Conservation (phyloP, 2,329 filamentous ascomycete species). For the Clonostachys chloroleuca region DNA sequence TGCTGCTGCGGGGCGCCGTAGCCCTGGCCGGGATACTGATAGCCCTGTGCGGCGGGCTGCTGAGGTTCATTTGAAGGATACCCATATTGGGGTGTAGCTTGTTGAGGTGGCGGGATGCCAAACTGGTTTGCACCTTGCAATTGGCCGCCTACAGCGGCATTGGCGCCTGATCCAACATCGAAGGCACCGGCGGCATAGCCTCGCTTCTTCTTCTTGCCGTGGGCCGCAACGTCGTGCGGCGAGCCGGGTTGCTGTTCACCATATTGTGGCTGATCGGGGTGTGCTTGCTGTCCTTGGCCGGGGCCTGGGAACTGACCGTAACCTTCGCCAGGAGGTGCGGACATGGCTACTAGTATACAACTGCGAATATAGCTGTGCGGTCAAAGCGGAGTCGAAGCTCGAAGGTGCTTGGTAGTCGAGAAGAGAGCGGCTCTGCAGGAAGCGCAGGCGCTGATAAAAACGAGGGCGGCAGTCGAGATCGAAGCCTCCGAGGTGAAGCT, state of each 20-base stretch:
- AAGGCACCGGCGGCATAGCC: constrained; percentile 93
- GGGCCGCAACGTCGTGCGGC: constrained; percentile 25
- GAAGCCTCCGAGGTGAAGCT: too few relatives aligned
- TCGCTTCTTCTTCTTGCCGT: constrained; percentile 81
- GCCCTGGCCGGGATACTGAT: constrained; percentile 29
- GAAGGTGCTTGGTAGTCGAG: background rate
- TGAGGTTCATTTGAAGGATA: constrained; percentile 32
- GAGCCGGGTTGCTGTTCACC: constrained; percentile 23
- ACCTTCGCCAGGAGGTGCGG: constrained; percentile 51
- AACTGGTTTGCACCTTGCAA: constrained; percentile 31
- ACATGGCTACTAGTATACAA: constrained; percentile 35
- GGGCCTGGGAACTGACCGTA: constrained; percentile 41
- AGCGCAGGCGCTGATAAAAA: constrained; percentile 4
- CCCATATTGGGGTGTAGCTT: constrained; percentile 46
- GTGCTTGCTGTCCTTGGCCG: constrained; percentile 21
- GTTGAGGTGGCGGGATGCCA: constrained; percentile 34
- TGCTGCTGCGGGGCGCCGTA: constrained; percentile 19
- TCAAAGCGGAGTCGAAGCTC: constrained; percentile 2
- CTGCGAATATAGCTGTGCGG: background rate
- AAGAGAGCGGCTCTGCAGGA: constrained; percentile 9
- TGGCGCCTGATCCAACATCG: constrained; percentile 84
- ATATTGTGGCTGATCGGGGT: constrained; percentile 27
- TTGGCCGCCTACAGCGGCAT: constrained; percentile 56
- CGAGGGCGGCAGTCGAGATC: too few relatives aligned
- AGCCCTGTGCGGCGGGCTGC: constrained; percentile 24